Percentiles rank a stretch among this genome's conserved stretches.
Evolutionary conservation across 2,329 filamentous ascomycete genomes (phyloP).

Genomic region (Clonostachys rosea): DNA sequence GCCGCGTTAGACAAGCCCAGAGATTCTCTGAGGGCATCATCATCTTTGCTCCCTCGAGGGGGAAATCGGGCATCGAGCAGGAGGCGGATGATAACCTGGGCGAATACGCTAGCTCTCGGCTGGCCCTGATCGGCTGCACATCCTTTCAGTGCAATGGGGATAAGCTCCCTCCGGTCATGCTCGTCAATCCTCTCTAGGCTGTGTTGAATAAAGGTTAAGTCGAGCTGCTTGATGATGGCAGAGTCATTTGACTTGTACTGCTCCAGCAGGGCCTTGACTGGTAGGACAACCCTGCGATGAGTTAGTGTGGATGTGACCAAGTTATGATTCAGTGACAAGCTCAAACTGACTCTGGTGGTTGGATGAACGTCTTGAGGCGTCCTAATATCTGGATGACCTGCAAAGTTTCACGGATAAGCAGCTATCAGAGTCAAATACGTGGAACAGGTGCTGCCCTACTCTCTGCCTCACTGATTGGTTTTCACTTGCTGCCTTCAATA

Average conservation of each 20-base stretch:
- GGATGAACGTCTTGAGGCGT: slow-evolving; percentile 49
- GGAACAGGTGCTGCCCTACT: slow-evolving; percentile 27
- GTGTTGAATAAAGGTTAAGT: slow-evolving; percentile 85
- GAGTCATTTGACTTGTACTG: slow-evolving; percentile 80
- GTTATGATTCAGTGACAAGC: slow-evolving; percentile 1
- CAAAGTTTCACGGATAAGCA: slow-evolving; percentile 2
- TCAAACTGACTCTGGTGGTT: slow-evolving; percentile 40
- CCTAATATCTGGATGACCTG: slow-evolving; percentile 46
- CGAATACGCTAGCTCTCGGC: slow-evolving; percentile 51
- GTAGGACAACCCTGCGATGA: slow-evolving; percentile 61
- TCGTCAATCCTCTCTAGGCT: slow-evolving; percentile 51
- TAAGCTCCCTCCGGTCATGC: slow-evolving; percentile 62
- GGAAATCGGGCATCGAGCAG: slow-evolving; percentile 70
- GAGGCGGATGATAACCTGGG: slow-evolving; percentile 77
- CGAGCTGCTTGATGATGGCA: slow-evolving; percentile 78
- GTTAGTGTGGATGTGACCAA: not conserved
- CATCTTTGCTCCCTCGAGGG: slow-evolving; percentile 72
- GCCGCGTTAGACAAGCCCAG: slow-evolving; percentile 61
- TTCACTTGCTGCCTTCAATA: slow-evolving; percentile 83
- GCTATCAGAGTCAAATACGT: not conserved
- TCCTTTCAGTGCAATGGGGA: slow-evolving; percentile 47
- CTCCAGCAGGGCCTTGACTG: slow-evolving; percentile 76
- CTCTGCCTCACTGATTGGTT: slow-evolving; percentile 77
- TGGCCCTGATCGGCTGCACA: slow-evolving; percentile 21
- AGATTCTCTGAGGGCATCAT: slow-evolving; percentile 59